phyloP scores from a whole-genome alignment of 1,139 yeast species.

The Saccharomyces uvarum region DNA sequence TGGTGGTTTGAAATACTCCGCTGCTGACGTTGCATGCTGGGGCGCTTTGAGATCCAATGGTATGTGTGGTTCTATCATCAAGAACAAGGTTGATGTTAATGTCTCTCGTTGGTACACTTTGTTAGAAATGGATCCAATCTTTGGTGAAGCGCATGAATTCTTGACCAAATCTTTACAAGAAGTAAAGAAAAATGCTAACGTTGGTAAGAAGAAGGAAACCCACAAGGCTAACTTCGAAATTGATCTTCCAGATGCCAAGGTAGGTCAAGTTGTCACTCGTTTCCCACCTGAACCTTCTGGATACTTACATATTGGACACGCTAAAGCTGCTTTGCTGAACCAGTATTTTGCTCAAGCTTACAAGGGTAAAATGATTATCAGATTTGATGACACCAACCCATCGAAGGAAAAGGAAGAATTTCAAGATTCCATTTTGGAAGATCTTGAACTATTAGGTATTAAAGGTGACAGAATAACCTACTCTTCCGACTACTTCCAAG shows the following conservation, averaged over 20 bases:
- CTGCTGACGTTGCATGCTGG: conserved; percentile 87
- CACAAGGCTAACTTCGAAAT: conserved; percentile 92
- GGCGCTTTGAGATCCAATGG: conserved; percentile 91
- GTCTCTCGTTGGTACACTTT: conserved; percentile 90
- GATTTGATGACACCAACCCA: conserved; percentile 97
- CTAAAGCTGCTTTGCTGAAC: conserved; percentile 91
- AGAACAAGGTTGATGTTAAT: conserved; percentile 74
- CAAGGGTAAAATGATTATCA: conserved; percentile 87
- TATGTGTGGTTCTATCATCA: conserved; percentile 82
- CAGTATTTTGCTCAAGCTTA: conserved; percentile 91
- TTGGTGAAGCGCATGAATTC: conserved; percentile 63
- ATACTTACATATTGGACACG: conserved; percentile 93
- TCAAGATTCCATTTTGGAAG: conserved; percentile 87
- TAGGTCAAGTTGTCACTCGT: conserved; percentile 93
- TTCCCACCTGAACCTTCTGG: conserved; percentile 89
- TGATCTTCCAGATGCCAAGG: conserved; percentile 79
- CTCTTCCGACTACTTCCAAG: conserved; percentile 86
- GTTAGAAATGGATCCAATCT: conserved; percentile 57
- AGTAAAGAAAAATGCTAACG: conserved; percentile 61
- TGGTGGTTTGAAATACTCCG: conserved; percentile 55
- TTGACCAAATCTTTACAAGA: conserved; percentile 64
- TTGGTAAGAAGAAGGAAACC: conserved; percentile 58
- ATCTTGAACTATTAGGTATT: conserved; percentile 78
- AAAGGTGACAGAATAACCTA: conserved; percentile 81
- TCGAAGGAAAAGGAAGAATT: conserved; percentile 88